Evolutionary conservation across 176 grass and related monocot species (phyloP).

Genomic region (Avena insularis): DNA sequence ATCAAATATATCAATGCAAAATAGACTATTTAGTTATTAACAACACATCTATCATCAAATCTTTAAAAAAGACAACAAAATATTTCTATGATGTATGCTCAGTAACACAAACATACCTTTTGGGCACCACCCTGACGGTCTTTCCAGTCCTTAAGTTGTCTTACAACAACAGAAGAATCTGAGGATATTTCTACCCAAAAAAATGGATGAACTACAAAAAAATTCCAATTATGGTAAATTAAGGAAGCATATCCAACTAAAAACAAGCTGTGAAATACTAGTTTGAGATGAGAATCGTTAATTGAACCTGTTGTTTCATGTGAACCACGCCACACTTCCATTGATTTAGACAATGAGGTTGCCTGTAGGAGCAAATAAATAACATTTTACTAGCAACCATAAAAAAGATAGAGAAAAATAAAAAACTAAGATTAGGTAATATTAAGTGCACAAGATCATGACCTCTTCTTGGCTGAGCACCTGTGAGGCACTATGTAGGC

Average conservation of each 20-base stretch:
- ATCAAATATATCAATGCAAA: neutral
- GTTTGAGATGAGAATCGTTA: slow-evolving; percentile 24
- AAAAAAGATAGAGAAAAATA: slow-evolving; percentile 3
- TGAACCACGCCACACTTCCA: slow-evolving; percentile 68
- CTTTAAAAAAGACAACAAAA: neutral
- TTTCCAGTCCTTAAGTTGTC: slow-evolving; percentile 81
- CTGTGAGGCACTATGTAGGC: slow-evolving; percentile 41
- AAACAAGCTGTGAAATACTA: neutral
- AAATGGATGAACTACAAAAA: slow-evolving; percentile 66
- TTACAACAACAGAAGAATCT: slow-evolving; percentile 58
- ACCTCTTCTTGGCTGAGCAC: slow-evolving; percentile 73
- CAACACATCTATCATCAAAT: too few relatives aligned
- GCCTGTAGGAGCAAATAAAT: slow-evolving; percentile 44
- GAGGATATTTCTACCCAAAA: slow-evolving; percentile 69
- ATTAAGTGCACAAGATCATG: slow-evolving; percentile 19
- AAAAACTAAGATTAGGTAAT: slow-evolving; percentile 21
- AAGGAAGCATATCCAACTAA: slow-evolving; percentile 16
- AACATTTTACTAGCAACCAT: slow-evolving; percentile 16
- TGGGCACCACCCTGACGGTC: slow-evolving; percentile 46
- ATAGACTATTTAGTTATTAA: too few relatives aligned
- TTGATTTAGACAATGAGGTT: slow-evolving; percentile 59
- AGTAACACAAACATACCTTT: slow-evolving; percentile 57
- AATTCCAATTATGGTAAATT: slow-evolving; percentile 2
- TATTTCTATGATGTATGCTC: slow-evolving; percentile 1
- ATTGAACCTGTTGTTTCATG: slow-evolving; percentile 75